A percentile compares a stretch with the other conserved stretches of the same genome.
phyloP scores from a whole-genome alignment of 495 filamentous ascomycete species.

The Penicillium bialowiezense region DNA sequence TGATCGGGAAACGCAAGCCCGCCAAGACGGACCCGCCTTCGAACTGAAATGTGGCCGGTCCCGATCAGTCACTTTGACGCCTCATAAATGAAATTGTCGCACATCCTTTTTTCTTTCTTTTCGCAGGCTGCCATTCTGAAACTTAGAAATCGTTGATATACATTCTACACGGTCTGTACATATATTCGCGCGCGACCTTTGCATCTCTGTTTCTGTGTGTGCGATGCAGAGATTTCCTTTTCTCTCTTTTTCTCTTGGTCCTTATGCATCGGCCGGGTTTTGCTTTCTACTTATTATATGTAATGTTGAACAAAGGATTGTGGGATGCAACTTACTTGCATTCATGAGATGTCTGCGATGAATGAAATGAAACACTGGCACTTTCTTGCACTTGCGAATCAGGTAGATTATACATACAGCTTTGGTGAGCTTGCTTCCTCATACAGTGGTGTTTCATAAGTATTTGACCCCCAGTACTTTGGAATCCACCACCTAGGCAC shows the following conservation, averaged over 20 bases:
- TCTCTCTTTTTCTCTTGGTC: constrained; percentile 9
- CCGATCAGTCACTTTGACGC: constrained; percentile 12
- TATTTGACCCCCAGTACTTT: no score
- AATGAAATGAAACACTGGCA: constrained; percentile 13
- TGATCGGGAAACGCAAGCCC: constrained; percentile 42
- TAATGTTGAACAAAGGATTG: constrained; percentile 20
- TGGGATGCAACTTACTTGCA: no score
- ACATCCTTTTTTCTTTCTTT: constrained; percentile 17
- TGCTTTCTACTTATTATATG: constrained; percentile 20
- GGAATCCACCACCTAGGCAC: no score
- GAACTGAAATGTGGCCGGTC: constrained; percentile 5
- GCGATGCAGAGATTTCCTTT: neutral
- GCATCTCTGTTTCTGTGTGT: neutral
- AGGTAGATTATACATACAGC: no score
- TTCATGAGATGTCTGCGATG: neutral
- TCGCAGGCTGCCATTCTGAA: neutral
- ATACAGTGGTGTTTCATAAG: no score
- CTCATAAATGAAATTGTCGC: constrained; percentile 22
- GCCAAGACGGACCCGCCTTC: constrained; percentile 14
- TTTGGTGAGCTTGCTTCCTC: no score
- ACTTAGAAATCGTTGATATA: constrained; percentile 24
- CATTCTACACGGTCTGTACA: constrained; percentile 30
- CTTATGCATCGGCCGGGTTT: constrained; percentile 2
- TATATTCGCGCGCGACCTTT: constrained; percentile 14
- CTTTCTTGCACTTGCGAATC: no score